Evolutionary conservation across 176 grass and related monocot species (phyloP), one percentile per base, ranked within the genome.

Genomic region (Triticum monococcum): DNA sequence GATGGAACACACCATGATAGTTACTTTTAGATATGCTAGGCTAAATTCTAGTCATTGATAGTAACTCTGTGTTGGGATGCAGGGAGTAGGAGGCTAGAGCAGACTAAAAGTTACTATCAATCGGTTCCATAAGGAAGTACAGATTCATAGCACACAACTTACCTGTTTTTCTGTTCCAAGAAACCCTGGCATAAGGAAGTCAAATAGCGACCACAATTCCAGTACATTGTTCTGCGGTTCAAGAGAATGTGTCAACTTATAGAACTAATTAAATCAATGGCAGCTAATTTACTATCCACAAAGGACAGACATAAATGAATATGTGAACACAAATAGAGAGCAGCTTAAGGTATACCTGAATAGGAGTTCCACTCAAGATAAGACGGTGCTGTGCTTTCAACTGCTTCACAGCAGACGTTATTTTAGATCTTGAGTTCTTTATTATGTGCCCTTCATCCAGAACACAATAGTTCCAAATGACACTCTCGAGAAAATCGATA

Each of bases 101-200:
- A 69, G 52, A 57, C 16, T 57, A 57, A 57, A 57, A 57, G 52
- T 57, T 57, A 57, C 17, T 32, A 45, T 37, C 20, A 59, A 72
- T 74, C 33, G 28, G 20, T 65, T 86, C 17, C 11, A 37, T 23
- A 56, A 85, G 64, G 3, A 84, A 71, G 65, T 32, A 31, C 28
- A 35, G 45, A 37, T 80, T 75, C 32, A 36, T n/a, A 64, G 57
- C 11, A 7, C 10, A 7, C 68, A 70, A 77, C 73, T 59, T 88
- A 99, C 97, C 89, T 99, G 97, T 86, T 91, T 96, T 85, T 99
- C 97, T 59, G 97, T 99, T 52, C 97, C 97, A 89, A 99, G 94
- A 91, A 99, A 99, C n/a, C 97, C 97, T 46, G 97, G 97, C 97
- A 99, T 99, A 86, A 99, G 93, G 87, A 99, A 99, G 88, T 99